These are phyloP conservation scores for Aspergillus affinis DNA, from an alignment of 495 filamentous ascomycete species.

Conservation along the genomic window DNA sequence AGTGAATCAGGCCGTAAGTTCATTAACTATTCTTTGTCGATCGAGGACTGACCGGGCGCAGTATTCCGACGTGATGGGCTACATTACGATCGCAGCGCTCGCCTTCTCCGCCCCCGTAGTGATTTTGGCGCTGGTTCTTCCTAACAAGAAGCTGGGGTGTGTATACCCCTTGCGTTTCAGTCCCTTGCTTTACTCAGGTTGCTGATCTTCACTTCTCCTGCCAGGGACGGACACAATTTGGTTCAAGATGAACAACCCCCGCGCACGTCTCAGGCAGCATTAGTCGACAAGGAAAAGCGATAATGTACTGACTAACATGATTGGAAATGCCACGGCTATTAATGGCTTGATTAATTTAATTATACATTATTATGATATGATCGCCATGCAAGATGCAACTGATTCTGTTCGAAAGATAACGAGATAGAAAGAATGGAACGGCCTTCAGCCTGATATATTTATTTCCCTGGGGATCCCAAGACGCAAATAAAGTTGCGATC, in stretches of 20 bases:
- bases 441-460: background rate
- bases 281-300: background rate
- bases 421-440: background rate
- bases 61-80: conserved; percentile 48
- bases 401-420: background rate
- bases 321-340: background rate
- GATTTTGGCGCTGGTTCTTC: conserved; percentile 39
- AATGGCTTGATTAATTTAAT: conserved; percentile 1
- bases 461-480: conserved; percentile 39
- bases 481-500: conserved; percentile 36
- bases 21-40: background rate
- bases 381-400: background rate
- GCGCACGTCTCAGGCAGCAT: background rate
- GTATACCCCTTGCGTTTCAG: conserved; percentile 7
- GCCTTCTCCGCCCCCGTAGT: conserved; percentile 39
- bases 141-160: conserved; percentile 44
- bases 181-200: conserved; percentile 4
- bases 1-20: conserved; percentile 41
- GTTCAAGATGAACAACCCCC: conserved; percentile 20
- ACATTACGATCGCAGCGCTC: conserved; percentile 45
- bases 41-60: conserved; percentile 19
- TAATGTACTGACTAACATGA: background rate
- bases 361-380: background rate
- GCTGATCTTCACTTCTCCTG: conserved; percentile 5
- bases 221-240: conserved; percentile 33